phyloP scores from a whole-genome alignment of 2,329 filamentous ascomycete genomes.

The Claviceps pazoutovae region DNA sequence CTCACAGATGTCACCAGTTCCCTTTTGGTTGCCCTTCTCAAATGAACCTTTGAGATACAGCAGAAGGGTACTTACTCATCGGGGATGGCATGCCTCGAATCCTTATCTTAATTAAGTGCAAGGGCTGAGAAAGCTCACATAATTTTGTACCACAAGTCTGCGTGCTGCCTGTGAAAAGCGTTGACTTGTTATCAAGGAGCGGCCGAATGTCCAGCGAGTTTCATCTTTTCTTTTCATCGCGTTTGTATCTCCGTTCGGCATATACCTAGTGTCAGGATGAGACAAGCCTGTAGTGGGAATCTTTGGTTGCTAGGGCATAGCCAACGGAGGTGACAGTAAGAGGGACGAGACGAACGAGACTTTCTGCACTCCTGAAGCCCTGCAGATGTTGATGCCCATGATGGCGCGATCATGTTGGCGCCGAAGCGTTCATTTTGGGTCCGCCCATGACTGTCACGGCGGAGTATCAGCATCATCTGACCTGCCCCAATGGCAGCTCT shows the following conservation, averaged over 20 bases:
- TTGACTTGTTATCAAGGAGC: not conserved
- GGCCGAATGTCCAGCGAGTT: not conserved
- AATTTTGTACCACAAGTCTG: too few relatives aligned
- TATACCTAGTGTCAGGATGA: not conserved
- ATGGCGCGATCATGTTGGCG: too few relatives aligned
- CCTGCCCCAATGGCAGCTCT: not conserved
- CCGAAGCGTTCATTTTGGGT: not conserved
- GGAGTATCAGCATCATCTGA: not conserved
- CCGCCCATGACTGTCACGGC: not conserved
- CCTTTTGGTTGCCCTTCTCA: not conserved
- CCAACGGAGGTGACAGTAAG: not conserved
- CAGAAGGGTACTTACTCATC: not conserved
- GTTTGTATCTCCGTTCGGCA: not conserved
- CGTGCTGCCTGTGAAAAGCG: too few relatives aligned
- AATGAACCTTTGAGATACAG: not conserved
- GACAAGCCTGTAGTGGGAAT: not conserved
- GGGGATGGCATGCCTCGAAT: not conserved
- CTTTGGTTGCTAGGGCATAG: not conserved
- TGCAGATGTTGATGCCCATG: too few relatives aligned
- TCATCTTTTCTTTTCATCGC: not conserved
- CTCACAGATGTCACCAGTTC: conserved; percentile 2
- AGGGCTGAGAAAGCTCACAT: too few relatives aligned
- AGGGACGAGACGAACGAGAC: not conserved
- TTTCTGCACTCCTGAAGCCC: not conserved
- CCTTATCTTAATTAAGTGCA: too few relatives aligned